Evolutionary conservation across 2,329 filamentous ascomycete genomes (phyloP), one percentile per base, ranked within the genome.

Genomic region (Massarina eburnea): DNA sequence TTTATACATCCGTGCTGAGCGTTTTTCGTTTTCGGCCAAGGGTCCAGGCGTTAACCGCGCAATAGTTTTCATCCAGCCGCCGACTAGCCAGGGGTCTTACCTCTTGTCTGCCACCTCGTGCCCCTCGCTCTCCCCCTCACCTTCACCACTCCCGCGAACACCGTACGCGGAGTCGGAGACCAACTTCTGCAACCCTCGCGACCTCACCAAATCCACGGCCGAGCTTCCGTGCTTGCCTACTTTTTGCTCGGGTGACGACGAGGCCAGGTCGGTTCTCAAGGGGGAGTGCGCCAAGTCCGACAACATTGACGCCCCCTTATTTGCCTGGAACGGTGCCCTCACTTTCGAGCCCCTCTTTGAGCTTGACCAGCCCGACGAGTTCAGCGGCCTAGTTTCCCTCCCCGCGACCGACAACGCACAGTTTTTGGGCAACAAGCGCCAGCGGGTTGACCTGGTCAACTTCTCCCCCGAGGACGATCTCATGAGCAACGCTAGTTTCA

Each of bases 111-210:
- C 84, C 43, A 79, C 77, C 55, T 84, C 86, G 36, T 92, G 87
- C 76, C 88, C 90, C 57, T 94, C 90, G 48, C 82, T 94, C 54
- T 95, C 90, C 21, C 90, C 91, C 17, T 95, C 90, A 24, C 90
- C 91, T 15, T 88, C 89, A 38, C 89, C 89, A 22, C 85, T 89
- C 54, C 84, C 89, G 58, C 78, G 81, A 60, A 83, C 88, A 45
- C 76, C 85, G 67, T 75, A 80, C 36, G 83, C 84, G 2, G 86
- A 90, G 64, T 78, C 81, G 57, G 86, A 90, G 69, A 80, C 90
- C 57, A 86, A 90, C 73, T 95, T 94, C 70, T 96, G 92, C 72
- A 91, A 96, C 67, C 91, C 92, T 26, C 85, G 91, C 64, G 89
- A 95, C 66, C 76, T 96, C 54, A 95, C 88, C 17, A 89, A 96